Evolutionary conservation across 192 early-diverging fungal genomes (phyloP).

Genomic region (Entomortierella chlamydospora): DNA sequence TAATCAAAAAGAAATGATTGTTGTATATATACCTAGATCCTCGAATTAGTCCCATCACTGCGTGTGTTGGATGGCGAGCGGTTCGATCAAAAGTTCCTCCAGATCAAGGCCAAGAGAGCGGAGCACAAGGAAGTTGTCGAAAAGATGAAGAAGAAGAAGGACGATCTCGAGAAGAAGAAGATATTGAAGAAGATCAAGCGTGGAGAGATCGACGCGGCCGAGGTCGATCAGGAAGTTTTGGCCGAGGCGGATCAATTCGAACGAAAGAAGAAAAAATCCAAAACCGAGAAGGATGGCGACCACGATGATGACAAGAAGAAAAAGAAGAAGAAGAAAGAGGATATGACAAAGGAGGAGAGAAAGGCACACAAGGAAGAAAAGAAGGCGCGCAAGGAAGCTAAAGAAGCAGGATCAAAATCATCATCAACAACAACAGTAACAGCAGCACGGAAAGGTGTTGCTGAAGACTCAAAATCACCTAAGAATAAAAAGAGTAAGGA

Average conservation of each 20-base stretch:
- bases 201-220: conserved; percentile 38
- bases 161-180: conserved; percentile 63
- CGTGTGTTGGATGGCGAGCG: conserved; percentile 80
- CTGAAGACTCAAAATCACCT: neutral
- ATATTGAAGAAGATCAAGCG: conserved; percentile 43
- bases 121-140: conserved; percentile 57
- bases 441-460: neutral
- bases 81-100: conserved; percentile 78
- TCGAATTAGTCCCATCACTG: conserved; percentile 69
- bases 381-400: conserved; percentile 32
- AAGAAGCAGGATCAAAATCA: neutral
- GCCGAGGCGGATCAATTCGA: conserved; percentile 37
- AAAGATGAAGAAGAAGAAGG: conserved; percentile 61
- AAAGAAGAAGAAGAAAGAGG: too few species aligned
- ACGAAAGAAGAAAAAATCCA: conserved; percentile 30
- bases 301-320: too few species aligned
- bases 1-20: too few species aligned
- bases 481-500: conserved; percentile 7
- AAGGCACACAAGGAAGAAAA: conserved; percentile 32
- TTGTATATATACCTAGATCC: conserved; percentile 41
- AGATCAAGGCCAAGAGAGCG: conserved; percentile 72
- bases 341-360: conserved; percentile 27
- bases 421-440: too few species aligned
- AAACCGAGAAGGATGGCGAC: conserved; percentile 19
- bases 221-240: conserved; percentile 19